Conservation (phyloP, 495 filamentous ascomycete genomes). For the Amniculicola lignicola region DNA sequence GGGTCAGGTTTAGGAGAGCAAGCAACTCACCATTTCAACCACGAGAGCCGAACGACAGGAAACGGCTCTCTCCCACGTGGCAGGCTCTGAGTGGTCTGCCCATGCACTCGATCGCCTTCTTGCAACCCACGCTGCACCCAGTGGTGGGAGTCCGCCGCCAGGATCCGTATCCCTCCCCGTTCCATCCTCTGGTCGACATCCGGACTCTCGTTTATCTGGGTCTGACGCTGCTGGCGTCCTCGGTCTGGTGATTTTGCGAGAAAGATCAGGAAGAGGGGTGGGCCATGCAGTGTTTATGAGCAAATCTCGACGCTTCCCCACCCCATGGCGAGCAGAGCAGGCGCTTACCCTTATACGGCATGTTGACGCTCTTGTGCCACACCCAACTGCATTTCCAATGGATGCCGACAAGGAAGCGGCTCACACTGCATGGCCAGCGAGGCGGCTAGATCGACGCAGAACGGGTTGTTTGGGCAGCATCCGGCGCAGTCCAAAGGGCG, state of each 20-base stretch:
- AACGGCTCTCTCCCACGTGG: conserved; percentile 31
- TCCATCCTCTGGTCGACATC: conserved; percentile 8
- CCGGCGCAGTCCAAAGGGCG: conserved; percentile 7
- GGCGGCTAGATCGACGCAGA: neutral
- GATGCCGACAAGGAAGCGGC: conserved; percentile 17
- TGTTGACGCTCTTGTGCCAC: conserved; percentile 30
- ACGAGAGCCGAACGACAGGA: conserved; percentile 10
- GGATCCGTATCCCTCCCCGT: conserved; percentile 24
- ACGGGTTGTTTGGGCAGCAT: conserved; percentile 2
- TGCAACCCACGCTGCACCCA: conserved; percentile 9
- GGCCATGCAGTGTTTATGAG: conserved; percentile 18
- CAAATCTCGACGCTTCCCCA: conserved; percentile 7
- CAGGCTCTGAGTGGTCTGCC: conserved; percentile 37
- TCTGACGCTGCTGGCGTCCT: neutral
- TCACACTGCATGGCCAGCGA: conserved; percentile 15
- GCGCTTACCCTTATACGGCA: conserved; percentile 20
- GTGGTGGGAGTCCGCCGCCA: conserved; percentile 15
- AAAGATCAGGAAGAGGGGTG: conserved; percentile 9
- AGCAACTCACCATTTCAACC: conserved; percentile 31
- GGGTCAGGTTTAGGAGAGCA: neutral
- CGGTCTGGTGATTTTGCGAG: neutral
- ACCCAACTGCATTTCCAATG: conserved; percentile 6
- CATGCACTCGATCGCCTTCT: conserved; percentile 27
- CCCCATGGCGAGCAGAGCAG: conserved; percentile 23
- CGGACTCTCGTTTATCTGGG: too few species aligned